A percentile compares a stretch with the other conserved stretches of the same genome.
phyloP scores from a whole-genome alignment of 371 early-diverging fungal species.

The Mucor irregularis region DNA sequence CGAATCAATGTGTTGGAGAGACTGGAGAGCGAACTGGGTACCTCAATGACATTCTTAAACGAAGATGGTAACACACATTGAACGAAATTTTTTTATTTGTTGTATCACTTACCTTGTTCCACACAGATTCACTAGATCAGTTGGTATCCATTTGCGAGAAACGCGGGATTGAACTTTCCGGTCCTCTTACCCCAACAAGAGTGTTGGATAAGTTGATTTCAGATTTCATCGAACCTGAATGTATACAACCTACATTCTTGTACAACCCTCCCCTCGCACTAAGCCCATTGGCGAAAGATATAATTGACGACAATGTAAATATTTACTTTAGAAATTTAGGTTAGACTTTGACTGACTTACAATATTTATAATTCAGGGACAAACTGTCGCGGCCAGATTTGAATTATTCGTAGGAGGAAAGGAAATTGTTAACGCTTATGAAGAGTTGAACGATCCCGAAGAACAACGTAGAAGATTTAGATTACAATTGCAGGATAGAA shows the following conservation, averaged over 20 bases:
- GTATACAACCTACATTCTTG: slow-evolving; percentile 93
- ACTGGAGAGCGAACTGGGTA: slow-evolving; percentile 58
- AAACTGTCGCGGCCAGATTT: slow-evolving; percentile 76
- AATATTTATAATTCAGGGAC: slow-evolving; percentile 31
- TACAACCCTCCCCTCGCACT: slow-evolving; percentile 89
- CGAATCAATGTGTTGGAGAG: slow-evolving; percentile 78
- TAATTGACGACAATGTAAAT: slow-evolving; percentile 33
- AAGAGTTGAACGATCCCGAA: slow-evolving; percentile 98
- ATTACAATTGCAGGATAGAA: slow-evolving; percentile 67
- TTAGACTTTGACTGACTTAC: neutral
- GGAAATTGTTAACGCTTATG: slow-evolving; percentile 98
- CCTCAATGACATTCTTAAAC: slow-evolving; percentile 56
- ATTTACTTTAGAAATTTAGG: neutral
- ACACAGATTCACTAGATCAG: slow-evolving; percentile 31
- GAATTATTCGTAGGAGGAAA: slow-evolving; percentile 93
- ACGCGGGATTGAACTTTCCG: slow-evolving; percentile 53
- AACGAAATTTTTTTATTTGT: neutral
- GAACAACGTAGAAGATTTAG: slow-evolving; percentile 91
- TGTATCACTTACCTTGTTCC: neutral
- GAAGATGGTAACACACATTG: slow-evolving; percentile 26
- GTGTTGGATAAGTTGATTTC: slow-evolving; percentile 93
- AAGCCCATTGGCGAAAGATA: slow-evolving; percentile 93
- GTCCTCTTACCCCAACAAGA: slow-evolving; percentile 80
- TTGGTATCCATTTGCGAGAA: slow-evolving; percentile 57
- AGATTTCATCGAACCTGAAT: slow-evolving; percentile 87